Base-by-base conservation (phyloP, 768 basidiomycete genomes). In the Hirschioporus abietinus region DNA sequence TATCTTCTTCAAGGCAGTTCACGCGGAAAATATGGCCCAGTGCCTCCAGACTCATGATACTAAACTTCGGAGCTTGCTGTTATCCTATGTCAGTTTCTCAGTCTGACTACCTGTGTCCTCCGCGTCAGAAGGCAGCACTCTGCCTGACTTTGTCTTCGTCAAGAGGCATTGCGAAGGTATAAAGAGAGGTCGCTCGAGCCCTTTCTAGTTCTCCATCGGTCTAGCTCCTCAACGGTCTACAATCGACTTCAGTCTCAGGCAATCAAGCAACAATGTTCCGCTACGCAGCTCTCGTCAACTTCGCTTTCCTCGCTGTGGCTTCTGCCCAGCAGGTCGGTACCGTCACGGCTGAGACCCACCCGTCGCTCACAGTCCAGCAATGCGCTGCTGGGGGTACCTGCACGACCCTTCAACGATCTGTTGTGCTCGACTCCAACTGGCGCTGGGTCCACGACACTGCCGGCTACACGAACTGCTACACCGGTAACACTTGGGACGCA, bases 281-380 rank as follows among this genome's bases (percentile, higher is more conserved):
- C 66, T 26, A 72, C 34, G 66, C 68, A 23, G 73, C 76, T 60
- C 75, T 78, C 69, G 58, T 72, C 64, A 35, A 72, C 59, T 71
- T 75, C 70, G 65, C 74, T 57, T 70, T 74, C 67, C 66, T 75
- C 66, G 74, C 84, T 63, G 76, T 80, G 66, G 83, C 74, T n/a
- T 78, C 73, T 66, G 85, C 75, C 69, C 85, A 86, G 72, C 84
- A 85, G 67, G 78, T 80, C 65, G 85, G 84, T 71, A 84, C 81
- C 17, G 69, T 76, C 60, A 77, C 74, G 35, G 74, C 84, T 7
- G 85, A 86, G 71, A 78, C 66, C 67, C 84, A 85, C 74, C 84
- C 85, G n/a, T 35, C 74, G 17, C 74, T 86, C 59, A 71, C 80
- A 60, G 80, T 76, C 72, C 77, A 82, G 71, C 77, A 81, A 67